A percentile compares a stretch with the other conserved stretches of the same genome.
Conservation (phyloP, 306 rosid species). For the Cicer chorassanicum region DNA sequence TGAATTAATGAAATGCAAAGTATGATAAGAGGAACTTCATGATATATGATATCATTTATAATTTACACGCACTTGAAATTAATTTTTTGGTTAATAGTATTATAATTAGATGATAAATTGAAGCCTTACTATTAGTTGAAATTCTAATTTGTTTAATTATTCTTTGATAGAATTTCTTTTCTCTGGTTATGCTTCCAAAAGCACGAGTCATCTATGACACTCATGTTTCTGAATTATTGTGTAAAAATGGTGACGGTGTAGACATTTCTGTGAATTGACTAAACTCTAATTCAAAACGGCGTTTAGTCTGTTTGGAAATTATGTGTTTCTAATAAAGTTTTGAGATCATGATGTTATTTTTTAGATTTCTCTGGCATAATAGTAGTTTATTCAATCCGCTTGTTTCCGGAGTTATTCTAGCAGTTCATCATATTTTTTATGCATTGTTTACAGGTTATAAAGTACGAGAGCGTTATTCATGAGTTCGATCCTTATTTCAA, state of each 20-base stretch:
- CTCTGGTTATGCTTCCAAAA: constrained; percentile 8
- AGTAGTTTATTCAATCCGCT: constrained; percentile 10
- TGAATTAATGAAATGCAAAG: constrained; percentile 21
- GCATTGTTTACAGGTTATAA: constrained; percentile 77
- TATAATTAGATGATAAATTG: constrained; percentile 14
- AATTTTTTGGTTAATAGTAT: neutral
- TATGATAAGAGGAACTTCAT: constrained; percentile 6
- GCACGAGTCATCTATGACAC: constrained; percentile 6
- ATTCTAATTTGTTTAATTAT: constrained; percentile 10
- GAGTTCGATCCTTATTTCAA: constrained; percentile 99
- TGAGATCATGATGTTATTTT: neutral
- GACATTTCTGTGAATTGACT: constrained; percentile 20
- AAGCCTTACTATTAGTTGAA: constrained; percentile 20
- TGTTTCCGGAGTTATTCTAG: constrained; percentile 24
- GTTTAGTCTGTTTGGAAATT: constrained; percentile 6
- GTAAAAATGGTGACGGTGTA: constrained; percentile 1
- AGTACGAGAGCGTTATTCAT: constrained; percentile 97
- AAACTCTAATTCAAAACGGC: neutral
- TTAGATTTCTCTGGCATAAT: constrained; percentile 3
- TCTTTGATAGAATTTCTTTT: constrained; percentile 1
- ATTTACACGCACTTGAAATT: constrained; percentile 17
- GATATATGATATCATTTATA: constrained; percentile 21
- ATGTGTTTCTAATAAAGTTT: neutral
- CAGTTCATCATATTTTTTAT: constrained; percentile 31
- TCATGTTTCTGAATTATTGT: constrained; percentile 20